Conservation (phyloP, 768 basidiomycete species). For the Pleurotus cornucopiae region DNA sequence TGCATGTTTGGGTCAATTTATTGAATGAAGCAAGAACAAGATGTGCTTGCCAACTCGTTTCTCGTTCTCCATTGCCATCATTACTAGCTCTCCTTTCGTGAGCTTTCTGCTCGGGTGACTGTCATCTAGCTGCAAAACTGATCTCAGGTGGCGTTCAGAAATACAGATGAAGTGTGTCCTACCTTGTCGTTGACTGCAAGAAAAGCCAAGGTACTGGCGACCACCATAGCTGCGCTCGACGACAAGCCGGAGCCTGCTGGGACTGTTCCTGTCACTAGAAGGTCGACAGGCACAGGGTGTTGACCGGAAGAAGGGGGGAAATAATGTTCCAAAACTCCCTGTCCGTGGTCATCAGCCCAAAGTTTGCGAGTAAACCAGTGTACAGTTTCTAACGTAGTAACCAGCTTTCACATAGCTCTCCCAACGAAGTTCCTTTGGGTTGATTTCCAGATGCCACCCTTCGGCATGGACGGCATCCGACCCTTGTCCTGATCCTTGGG, state of each 20-base stretch:
- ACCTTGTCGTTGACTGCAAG: conserved; percentile 73
- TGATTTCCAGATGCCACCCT: conserved; percentile 73
- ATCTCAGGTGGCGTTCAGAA: background rate
- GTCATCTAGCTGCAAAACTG: conserved; percentile 14
- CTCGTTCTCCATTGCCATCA: conserved; percentile 82
- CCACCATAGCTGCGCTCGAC: conserved; percentile 88
- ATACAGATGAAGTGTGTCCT: background rate
- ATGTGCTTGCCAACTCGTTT: conserved; percentile 58
- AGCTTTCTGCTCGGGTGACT: conserved; percentile 19
- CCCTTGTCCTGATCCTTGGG: background rate
- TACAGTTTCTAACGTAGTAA: conserved; percentile 58
- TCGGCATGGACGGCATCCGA: conserved; percentile 39
- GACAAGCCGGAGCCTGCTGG: conserved; percentile 86
- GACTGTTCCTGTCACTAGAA: conserved; percentile 77
- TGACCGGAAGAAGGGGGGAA: conserved; percentile 29
- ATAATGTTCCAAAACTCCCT: conserved; percentile 68
- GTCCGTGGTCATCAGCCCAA: background rate
- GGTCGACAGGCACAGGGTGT: conserved; percentile 57
- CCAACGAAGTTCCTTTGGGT: conserved; percentile 69
- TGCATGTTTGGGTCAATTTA: conserved; percentile 10
- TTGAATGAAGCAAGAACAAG: conserved; percentile 3
- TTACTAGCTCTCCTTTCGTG: conserved; percentile 69
- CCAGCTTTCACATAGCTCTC: conserved; percentile 87
- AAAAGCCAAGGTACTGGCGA: conserved; percentile 80
- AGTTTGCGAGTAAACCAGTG: background rate